Evolutionary conservation across 768 basidiomycete species (phyloP).

Genomic region (Rhodotorula diobovata): DNA sequence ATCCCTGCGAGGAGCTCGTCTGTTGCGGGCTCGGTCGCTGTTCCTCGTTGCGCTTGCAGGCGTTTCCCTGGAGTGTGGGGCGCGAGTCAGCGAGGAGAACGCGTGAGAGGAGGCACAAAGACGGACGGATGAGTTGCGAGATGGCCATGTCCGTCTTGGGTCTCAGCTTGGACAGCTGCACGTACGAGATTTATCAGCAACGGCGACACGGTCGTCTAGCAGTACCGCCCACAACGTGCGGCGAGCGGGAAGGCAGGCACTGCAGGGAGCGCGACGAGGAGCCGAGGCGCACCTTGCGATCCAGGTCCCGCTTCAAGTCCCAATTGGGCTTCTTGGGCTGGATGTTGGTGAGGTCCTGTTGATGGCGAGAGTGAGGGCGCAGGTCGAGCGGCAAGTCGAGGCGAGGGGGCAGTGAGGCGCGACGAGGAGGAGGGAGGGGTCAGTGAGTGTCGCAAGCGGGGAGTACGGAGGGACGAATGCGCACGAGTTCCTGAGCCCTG

Average conservation of each 20-base stretch:
- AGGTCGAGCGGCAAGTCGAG: background rate
- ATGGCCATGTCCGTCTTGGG: constrained; percentile 86
- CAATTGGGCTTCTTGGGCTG: constrained; percentile 70
- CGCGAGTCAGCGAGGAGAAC: too few relatives aligned
- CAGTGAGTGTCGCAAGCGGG: too few relatives aligned
- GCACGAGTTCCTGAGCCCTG: constrained; percentile 78
- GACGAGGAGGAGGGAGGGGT: background rate
- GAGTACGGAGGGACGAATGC: constrained; percentile 40
- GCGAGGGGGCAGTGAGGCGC: background rate
- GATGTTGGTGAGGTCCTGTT: constrained; percentile 55
- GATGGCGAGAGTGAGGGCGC: background rate
- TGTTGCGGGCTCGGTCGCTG: constrained; percentile 9
- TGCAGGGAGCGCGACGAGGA: too few relatives aligned
- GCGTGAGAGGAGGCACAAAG: background rate
- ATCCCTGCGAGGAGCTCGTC: constrained; percentile 28
- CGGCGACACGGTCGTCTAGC: too few relatives aligned
- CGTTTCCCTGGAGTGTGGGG: constrained; percentile 24
- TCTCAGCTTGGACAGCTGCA: constrained; percentile 60
- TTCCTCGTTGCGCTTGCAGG: constrained; percentile 27
- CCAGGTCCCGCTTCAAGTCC: constrained; percentile 62
- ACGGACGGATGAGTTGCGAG: constrained; percentile 84
- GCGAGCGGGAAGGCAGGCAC: too few relatives aligned
- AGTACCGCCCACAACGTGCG: too few relatives aligned
- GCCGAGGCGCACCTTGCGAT: constrained; percentile 61
- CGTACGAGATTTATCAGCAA: too few relatives aligned